Base-by-base conservation (phyloP, 805 yeast species). In the Schwanniomyces occidentalis region DNA sequence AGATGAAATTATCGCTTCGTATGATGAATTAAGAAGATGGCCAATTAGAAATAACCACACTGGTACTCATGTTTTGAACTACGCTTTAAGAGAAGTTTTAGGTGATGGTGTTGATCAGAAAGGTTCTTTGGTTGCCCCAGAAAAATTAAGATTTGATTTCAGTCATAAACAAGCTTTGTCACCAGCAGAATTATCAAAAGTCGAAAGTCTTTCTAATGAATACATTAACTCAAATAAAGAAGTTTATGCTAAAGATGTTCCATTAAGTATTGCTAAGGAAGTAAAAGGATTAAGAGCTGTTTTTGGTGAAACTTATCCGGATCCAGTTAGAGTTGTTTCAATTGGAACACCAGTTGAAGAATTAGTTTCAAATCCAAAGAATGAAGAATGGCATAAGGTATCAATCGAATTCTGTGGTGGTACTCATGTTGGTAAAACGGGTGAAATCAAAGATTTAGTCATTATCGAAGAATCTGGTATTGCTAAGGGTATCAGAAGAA, bases 321-420 rank as follows among this genome's bases (percentile, higher is more conserved):
- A 93, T 58, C 99, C 99, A 24, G 99, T 93, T 15, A 82, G 99
- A 61, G 99, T 93, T 49, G 97, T 93, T 31, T 86, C 96, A 19
- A 85, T 93, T 54, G 99, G 99, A 56, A 83, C 77, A 25, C 81
- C 96, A 30, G 89, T 93, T 27, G 89, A 85, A 16, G 93, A 85
- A 9, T 70, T 93, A 48, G 60, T 91, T 46, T 71, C 73, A 5
- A 71, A 80, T 50, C 96, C 97, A 48, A 50, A 68, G 18, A 85
- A 77, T 55, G 67, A 69, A 33, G 78, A 86, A 53, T 93, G 99
- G 98, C 65, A 61, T 51, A 67, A 76, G 26, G 71, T 76, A 54
- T 87, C 96, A 1, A 75, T 93, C 47, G 99, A 93, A 69, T 93
- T 93, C 75, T 93, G 99, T 69, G 99, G 99, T 68, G 99, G 99